Evolutionary conservation across 2,329 filamentous ascomycete genomes (phyloP).

Genomic region (Exserohilum rostratum): DNA sequence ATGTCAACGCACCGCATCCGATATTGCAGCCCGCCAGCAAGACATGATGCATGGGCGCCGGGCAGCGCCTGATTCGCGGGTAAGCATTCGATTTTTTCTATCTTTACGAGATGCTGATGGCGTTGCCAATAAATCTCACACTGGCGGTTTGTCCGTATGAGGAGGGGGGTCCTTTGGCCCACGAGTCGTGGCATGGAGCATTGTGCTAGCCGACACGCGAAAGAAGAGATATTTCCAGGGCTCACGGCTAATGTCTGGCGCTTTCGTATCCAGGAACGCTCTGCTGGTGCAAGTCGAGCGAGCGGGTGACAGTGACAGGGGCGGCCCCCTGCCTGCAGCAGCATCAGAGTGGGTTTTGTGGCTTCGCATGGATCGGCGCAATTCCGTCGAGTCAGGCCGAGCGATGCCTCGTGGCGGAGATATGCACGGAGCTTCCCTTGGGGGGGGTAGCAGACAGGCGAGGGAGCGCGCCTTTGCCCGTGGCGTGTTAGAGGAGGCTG

Average conservation of each 20-base stretch:
- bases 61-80: slow-evolving; percentile 24
- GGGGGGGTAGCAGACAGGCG: slow-evolving; percentile 1
- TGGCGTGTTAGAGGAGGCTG: slow-evolving; percentile 25
- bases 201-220: background rate
- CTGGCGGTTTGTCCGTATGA: slow-evolving; percentile 1
- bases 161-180: background rate
- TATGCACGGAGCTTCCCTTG: slow-evolving; percentile 17
- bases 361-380: slow-evolving; percentile 35
- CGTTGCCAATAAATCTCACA: slow-evolving; percentile 15
- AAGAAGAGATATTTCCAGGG: slow-evolving; percentile 14
- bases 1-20: background rate
- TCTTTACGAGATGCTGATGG: background rate
- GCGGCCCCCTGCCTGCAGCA: slow-evolving; percentile 30
- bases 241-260: slow-evolving; percentile 24
- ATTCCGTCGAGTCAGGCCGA: slow-evolving; percentile 33
- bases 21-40: background rate
- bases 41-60: slow-evolving; percentile 3
- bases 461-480: slow-evolving; percentile 6
- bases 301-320: slow-evolving; percentile 37
- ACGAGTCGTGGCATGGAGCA: background rate
- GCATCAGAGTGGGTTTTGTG: slow-evolving; percentile 28
- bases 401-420: slow-evolving; percentile 35
- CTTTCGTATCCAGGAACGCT: slow-evolving; percentile 33
- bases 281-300: slow-evolving; percentile 26
- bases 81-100: background rate